Conservation (phyloP, 768 basidiomycete species). For the Hemileccinum rubropunctum region DNA sequence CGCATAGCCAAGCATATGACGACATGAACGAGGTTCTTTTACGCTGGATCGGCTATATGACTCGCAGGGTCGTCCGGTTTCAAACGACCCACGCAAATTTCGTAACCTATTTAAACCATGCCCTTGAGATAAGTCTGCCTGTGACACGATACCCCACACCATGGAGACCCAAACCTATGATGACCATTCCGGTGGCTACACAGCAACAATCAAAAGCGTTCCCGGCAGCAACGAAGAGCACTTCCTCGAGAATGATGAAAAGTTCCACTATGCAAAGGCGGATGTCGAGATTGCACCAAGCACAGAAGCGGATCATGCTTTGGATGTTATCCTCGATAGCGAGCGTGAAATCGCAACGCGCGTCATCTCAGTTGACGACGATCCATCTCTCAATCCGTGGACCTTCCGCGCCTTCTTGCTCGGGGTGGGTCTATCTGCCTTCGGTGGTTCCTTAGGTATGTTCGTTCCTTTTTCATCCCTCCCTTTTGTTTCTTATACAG, state of each 20-base stretch:
- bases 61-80: no score
- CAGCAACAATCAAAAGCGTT: not conserved
- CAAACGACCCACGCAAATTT: no score
- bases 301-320: constrained; percentile 4
- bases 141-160: not conserved
- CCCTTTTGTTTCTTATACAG: not conserved
- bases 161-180: constrained; percentile 4
- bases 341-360: constrained; percentile 48
- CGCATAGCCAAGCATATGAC: no score
- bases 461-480: not conserved
- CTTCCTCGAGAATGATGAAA: constrained; percentile 8
- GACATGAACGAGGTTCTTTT: no score
- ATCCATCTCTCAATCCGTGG: constrained; percentile 28
- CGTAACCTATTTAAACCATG: no score
- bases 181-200: not conserved
- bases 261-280: constrained; percentile 18
- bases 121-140: no score
- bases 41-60: no score
- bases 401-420: constrained; percentile 50
- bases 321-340: constrained; percentile 31
- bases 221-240: constrained; percentile 10
- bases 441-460: constrained; percentile 50
- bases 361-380: constrained; percentile 41
- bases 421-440: constrained; percentile 50
- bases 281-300: constrained; percentile 31